Evolutionary conservation across 768 basidiomycete species (phyloP).

Genomic region (Lactarius hatsudake): DNA sequence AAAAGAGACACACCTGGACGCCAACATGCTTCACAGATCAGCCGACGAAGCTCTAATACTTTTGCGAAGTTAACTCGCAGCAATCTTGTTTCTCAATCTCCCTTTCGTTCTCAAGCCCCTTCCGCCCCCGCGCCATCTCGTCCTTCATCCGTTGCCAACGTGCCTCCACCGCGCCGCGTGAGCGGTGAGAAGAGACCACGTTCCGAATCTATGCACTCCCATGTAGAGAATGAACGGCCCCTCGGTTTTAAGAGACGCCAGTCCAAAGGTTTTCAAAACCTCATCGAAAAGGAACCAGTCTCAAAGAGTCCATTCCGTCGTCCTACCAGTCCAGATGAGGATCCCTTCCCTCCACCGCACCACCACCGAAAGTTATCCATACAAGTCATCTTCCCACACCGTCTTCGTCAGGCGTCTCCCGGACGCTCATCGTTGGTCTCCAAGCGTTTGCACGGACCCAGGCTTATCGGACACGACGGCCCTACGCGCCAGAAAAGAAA

Average conservation of each 20-base stretch:
- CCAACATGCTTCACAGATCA: slow-evolving; percentile 46
- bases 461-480: slow-evolving; percentile 41
- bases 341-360: slow-evolving; percentile 33
- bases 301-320: slow-evolving; percentile 78
- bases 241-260: slow-evolving; percentile 71
- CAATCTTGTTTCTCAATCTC: slow-evolving; percentile 82
- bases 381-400: slow-evolving; percentile 28
- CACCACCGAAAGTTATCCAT: slow-evolving; percentile 15
- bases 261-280: slow-evolving; percentile 68
- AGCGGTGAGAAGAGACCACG: slow-evolving; percentile 80
- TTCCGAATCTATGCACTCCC: slow-evolving; percentile 66
- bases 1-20: slow-evolving; percentile 56
- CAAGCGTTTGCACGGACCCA: slow-evolving; percentile 73
- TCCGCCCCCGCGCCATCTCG: slow-evolving; percentile 38
- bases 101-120: slow-evolving; percentile 69
- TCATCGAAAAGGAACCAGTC: slow-evolving; percentile 74
- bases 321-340: slow-evolving; percentile 25
- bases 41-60: slow-evolving; percentile 72
- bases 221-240: slow-evolving; percentile 70
- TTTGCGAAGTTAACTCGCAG: slow-evolving; percentile 75
- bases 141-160: slow-evolving; percentile 38
- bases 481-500: slow-evolving; percentile 55
- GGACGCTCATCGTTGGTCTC: slow-evolving; percentile 68
- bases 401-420: slow-evolving; percentile 44
- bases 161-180: slow-evolving; percentile 46